phyloP scores from a whole-genome alignment of 371 early-diverging fungal species.

The Sporodiniella umbellata region DNA sequence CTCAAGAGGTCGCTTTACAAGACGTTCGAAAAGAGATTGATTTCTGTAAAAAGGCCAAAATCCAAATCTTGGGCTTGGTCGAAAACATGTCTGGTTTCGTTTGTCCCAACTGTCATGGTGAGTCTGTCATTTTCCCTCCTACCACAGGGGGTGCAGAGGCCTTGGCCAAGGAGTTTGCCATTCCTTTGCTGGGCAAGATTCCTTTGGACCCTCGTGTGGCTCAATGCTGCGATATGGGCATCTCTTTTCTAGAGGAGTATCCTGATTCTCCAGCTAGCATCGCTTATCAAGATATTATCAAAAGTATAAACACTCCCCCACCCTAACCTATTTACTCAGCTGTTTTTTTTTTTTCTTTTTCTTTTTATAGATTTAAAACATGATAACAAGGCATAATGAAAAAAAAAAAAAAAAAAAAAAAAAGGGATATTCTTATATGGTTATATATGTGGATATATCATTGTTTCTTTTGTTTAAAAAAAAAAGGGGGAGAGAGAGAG shows the following conservation, averaged over 20 bases:
- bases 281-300: conserved; percentile 74
- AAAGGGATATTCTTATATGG: neutral
- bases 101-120: conserved; percentile 89
- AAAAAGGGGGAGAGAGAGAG: neutral
- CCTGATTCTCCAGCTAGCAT: conserved; percentile 84
- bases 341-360: too few relatives aligned
- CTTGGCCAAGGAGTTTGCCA: conserved; percentile 74
- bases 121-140: conserved; percentile 85
- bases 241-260: conserved; percentile 82
- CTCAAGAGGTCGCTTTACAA: conserved; percentile 95
- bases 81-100: conserved; percentile 99
- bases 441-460: neutral
- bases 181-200: conserved; percentile 81
- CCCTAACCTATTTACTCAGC: too few relatives aligned
- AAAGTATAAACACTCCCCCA: too few relatives aligned
- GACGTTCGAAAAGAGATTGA: conserved; percentile 96
- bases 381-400: too few relatives aligned
- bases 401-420: conserved; percentile 7
- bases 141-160: conserved; percentile 88
- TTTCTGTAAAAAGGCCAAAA: conserved; percentile 91
- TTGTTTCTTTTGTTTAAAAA: neutral
- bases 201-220: conserved; percentile 93
- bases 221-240: conserved; percentile 78
- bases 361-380: conserved; percentile 15
- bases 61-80: conserved; percentile 92